These are phyloP conservation scores for Cytidiella melzeri DNA, from an alignment of 768 basidiomycete genomes.

Conservation along the genomic window DNA sequence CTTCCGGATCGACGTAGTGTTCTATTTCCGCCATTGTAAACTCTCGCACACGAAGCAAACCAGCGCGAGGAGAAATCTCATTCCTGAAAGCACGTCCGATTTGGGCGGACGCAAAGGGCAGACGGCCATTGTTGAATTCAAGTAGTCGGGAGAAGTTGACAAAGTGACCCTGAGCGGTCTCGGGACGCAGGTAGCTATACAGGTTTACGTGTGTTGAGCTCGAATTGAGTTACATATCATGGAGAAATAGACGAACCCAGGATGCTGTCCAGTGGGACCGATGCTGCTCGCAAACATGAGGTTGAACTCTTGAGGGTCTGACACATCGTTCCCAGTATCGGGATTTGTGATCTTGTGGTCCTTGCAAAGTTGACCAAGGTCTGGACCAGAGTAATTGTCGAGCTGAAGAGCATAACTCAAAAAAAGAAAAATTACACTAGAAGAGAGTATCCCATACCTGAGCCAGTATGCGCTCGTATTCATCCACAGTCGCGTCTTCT, in stretches of 20 bases:
- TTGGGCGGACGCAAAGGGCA: slow-evolving; percentile 97
- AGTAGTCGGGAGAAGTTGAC: slow-evolving; percentile 95
- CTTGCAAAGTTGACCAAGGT: slow-evolving; percentile 82
- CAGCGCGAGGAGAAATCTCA: slow-evolving; percentile 96
- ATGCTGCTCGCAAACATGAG: slow-evolving; percentile 98
- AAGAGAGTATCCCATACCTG: slow-evolving; percentile 48
- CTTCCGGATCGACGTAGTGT: slow-evolving; percentile 92
- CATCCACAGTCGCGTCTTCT: slow-evolving; percentile 62
- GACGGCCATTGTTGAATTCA: slow-evolving; percentile 95
- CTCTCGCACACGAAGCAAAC: slow-evolving; percentile 93
- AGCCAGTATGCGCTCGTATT: slow-evolving; percentile 83
- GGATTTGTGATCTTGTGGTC: slow-evolving; percentile 82
- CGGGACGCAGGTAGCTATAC: slow-evolving; percentile 85
- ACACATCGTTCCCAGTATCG: slow-evolving; percentile 86
- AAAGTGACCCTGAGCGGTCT: slow-evolving; percentile 98
- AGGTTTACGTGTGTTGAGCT: neutral
- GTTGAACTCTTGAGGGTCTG: slow-evolving; percentile 94
- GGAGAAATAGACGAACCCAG: slow-evolving; percentile 52
- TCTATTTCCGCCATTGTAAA: slow-evolving; percentile 99
- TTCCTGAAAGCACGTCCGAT: slow-evolving; percentile 96
- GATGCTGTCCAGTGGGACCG: slow-evolving; percentile 95
- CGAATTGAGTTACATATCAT: neutral
- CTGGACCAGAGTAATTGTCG: slow-evolving; percentile 88
- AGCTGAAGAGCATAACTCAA: slow-evolving; percentile 42
- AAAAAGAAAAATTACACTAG: neutral